Percentiles rank a stretch among this genome's conserved stretches.
Evolutionary conservation across 768 basidiomycete species (phyloP).

Genomic region (Crucibulum laeve): DNA sequence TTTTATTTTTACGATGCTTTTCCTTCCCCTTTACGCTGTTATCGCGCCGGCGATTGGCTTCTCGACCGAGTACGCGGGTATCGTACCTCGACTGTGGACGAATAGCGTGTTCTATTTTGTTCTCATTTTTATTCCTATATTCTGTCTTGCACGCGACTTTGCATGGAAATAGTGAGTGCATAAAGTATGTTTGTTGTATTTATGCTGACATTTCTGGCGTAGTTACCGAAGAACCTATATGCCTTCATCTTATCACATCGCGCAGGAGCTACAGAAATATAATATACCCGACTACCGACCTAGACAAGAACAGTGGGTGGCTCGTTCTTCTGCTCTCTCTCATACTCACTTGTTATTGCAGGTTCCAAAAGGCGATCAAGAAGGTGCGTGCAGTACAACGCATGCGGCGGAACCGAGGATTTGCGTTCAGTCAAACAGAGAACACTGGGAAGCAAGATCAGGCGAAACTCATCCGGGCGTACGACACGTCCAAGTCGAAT

Average conservation of each 20-base stretch:
- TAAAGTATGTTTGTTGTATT: conserved; percentile 5
- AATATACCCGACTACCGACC: conserved; percentile 96
- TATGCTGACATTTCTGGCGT: conserved; percentile 9
- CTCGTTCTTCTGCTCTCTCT: background rate
- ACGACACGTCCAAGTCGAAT: conserved; percentile 78
- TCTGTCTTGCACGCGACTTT: conserved; percentile 86
- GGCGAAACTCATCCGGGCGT: conserved; percentile 76
- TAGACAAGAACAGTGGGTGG: conserved; percentile 88
- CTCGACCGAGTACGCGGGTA: conserved; percentile 85
- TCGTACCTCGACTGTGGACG: conserved; percentile 89
- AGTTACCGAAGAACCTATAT: conserved; percentile 90
- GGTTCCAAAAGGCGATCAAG: conserved; percentile 99
- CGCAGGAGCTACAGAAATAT: conserved; percentile 99
- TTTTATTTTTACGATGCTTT: conserved; percentile 93
- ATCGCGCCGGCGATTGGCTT: conserved; percentile 85
- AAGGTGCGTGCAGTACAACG: conserved; percentile 98
- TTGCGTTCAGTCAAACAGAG: conserved; percentile 98
- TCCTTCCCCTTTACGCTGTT: conserved; percentile 85
- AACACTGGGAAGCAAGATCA: conserved; percentile 83
- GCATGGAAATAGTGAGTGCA: conserved; percentile 92
- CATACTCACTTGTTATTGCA: conserved; percentile 23
- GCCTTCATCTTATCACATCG: conserved; percentile 95
- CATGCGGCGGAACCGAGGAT: conserved; percentile 93
- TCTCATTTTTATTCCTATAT: conserved; percentile 75
- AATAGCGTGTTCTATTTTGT: conserved; percentile 88